Conservation (phyloP, 140 eudicot genomes). For the Erigeron philadelphicus region DNA sequence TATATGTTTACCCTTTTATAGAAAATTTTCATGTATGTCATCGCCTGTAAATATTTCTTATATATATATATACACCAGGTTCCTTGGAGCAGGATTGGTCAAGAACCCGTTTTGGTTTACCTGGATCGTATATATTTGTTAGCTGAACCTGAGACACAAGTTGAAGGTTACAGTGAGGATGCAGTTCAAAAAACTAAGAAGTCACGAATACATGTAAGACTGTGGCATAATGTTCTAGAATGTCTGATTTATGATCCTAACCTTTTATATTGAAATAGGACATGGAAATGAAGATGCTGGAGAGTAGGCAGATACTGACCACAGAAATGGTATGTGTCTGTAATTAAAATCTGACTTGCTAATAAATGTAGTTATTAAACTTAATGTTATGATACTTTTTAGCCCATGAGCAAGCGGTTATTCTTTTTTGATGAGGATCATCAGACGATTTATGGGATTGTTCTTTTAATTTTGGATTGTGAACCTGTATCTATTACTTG, state of each 20-base stretch:
- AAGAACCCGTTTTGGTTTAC: constrained; percentile 92
- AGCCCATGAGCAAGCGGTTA: constrained; percentile 8
- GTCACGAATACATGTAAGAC: constrained; percentile 77
- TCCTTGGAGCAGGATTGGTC: constrained; percentile 99
- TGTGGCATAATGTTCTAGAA: constrained; percentile 19
- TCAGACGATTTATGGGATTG: constrained; percentile 12
- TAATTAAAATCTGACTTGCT: constrained; percentile 11
- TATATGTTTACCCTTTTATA: background rate
- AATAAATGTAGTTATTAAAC: constrained; percentile 8
- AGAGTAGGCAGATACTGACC: constrained; percentile 61
- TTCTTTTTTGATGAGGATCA: constrained; percentile 15
- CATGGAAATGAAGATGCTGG: constrained; percentile 90
- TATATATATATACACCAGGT: constrained; percentile 47
- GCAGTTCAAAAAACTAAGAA: constrained; percentile 79
- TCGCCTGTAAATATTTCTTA: constrained; percentile 11
- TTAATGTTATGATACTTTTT: constrained; percentile 18
- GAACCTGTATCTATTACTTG: background rate
- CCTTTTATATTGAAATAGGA: constrained; percentile 43
- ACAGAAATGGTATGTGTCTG: constrained; percentile 67
- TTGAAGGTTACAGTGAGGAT: constrained; percentile 86
- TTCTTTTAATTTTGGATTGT: background rate
- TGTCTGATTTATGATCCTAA: constrained; percentile 26
- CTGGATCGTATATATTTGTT: constrained; percentile 79
- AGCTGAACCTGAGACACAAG: constrained; percentile 93
- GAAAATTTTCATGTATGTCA: constrained; percentile 15